phyloP scores from a whole-genome alignment of 1,284 basidiomycete genomes.

The Cutaneotrichosporon arboriforme region DNA sequence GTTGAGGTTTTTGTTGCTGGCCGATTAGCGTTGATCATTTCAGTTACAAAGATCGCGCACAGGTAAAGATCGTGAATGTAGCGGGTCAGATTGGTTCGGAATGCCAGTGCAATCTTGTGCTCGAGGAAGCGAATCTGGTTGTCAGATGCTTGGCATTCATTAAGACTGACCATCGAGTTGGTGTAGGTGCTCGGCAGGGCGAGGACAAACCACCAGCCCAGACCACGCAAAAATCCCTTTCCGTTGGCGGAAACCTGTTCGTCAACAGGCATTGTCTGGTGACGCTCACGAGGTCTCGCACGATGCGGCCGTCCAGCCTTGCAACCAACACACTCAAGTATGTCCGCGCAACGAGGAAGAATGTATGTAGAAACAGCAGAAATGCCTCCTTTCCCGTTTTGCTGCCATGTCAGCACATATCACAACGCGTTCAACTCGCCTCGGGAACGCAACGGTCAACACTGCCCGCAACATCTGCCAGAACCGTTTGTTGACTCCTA shows the following conservation, averaged over 20 bases:
- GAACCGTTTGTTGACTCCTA: conserved; percentile 73
- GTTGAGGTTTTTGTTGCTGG: conserved; percentile 50
- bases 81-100: conserved; percentile 80
- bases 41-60: conserved; percentile 48
- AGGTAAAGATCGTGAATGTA: conserved; percentile 93
- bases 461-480: conserved; percentile 72
- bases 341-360: conserved; percentile 81
- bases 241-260: conserved; percentile 70
- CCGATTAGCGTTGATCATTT: not conserved
- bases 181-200: conserved; percentile 92
- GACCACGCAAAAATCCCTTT: conserved; percentile 72
- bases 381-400: conserved; percentile 68
- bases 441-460: conserved; percentile 66
- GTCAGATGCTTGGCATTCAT: not conserved
- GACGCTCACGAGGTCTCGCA: conserved; percentile 67
- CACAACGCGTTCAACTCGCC: conserved; percentile 21
- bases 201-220: conserved; percentile 83
- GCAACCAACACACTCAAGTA: conserved; percentile 83
- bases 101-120: conserved; percentile 75
- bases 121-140: conserved; percentile 79
- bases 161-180: conserved; percentile 76
- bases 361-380: conserved; percentile 73
- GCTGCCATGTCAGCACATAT: conserved; percentile 34
- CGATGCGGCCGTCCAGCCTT: conserved; percentile 81
- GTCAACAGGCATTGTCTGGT: not conserved